Evolutionary conservation across 805 yeast genomes (phyloP).

Genomic region (Starmerella lactis-condensi): DNA sequence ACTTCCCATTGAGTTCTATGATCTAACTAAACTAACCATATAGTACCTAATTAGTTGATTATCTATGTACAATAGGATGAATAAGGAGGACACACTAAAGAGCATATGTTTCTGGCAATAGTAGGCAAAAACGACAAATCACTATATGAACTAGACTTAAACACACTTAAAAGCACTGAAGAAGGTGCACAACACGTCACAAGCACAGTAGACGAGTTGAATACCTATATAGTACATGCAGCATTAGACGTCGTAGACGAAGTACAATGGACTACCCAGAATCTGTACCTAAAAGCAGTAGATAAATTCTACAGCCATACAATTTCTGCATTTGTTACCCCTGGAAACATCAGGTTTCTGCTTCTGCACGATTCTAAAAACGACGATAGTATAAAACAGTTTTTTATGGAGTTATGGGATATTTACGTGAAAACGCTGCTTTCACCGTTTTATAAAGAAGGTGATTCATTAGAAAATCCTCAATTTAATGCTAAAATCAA

Average conservation of each 20-base stretch:
- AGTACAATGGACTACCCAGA: slow-evolving; percentile 55
- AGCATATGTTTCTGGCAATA: slow-evolving; percentile 74
- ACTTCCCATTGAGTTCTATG: no score
- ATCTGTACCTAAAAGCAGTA: slow-evolving; percentile 52
- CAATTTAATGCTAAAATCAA: slow-evolving; percentile 62
- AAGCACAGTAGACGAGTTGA: slow-evolving; percentile 56
- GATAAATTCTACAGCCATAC: slow-evolving; percentile 72
- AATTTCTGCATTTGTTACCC: slow-evolving; percentile 73
- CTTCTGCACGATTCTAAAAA: slow-evolving; percentile 44
- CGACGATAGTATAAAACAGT: slow-evolving; percentile 65
- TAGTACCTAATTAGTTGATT: neutral
- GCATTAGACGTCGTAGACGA: slow-evolving; percentile 86
- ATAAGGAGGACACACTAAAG: slow-evolving; percentile 21
- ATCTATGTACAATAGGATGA: neutral
- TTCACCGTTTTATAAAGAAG: slow-evolving; percentile 69
- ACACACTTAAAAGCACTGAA: slow-evolving; percentile 46
- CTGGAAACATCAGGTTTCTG: slow-evolving; percentile 68
- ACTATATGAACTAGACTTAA: slow-evolving; percentile 70
- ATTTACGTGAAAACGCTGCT: slow-evolving; percentile 67
- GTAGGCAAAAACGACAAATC: slow-evolving; percentile 78
- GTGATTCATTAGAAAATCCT: slow-evolving; percentile 54
- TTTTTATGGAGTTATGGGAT: slow-evolving; percentile 72
- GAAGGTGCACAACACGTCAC: slow-evolving; percentile 46
- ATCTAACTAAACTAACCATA: no score
- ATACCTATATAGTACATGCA: slow-evolving; percentile 76